A percentile compares a stretch with the other conserved stretches of the same genome.
phyloP scores from a whole-genome alignment of 352 stramenopile species.

The Phytopythium vexans region DNA sequence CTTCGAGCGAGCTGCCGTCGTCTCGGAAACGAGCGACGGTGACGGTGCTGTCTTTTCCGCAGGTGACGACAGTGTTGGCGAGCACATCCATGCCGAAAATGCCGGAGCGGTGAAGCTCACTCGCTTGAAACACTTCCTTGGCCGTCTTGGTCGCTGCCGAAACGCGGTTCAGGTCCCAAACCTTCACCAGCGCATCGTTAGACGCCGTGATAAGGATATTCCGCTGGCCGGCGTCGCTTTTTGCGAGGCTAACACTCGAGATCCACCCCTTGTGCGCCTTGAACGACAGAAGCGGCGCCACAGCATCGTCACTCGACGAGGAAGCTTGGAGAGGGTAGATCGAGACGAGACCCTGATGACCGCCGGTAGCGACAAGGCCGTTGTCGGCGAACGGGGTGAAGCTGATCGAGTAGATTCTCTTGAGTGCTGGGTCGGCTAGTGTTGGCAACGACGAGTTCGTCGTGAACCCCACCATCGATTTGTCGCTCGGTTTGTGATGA shows the following conservation, averaged over 20 bases:
- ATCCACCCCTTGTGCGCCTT: conserved; percentile 52
- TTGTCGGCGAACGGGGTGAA: conserved; percentile 41
- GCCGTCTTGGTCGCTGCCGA: conserved; percentile 12
- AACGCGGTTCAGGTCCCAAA: conserved; percentile 54
- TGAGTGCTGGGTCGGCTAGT: conserved; percentile 29
- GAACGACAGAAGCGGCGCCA: conserved; percentile 44
- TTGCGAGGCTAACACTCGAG: conserved; percentile 38
- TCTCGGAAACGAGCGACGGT: conserved; percentile 27
- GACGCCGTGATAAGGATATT: conserved; percentile 46
- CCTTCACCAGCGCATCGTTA: conserved; percentile 46
- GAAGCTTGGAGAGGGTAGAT: conserved; percentile 22
- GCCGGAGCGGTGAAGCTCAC: conserved; percentile 33
- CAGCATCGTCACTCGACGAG: conserved; percentile 9
- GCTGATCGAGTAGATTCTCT: conserved; percentile 40
- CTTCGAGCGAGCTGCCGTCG: conserved; percentile 7
- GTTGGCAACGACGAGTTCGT: conserved; percentile 5
- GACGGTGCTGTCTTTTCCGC: conserved; percentile 50
- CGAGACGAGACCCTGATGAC: conserved; percentile 45
- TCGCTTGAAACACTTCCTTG: conserved; percentile 24
- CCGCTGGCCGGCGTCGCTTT: conserved; percentile 13
- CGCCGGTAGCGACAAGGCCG: conserved; percentile 31
- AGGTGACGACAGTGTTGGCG: conserved; percentile 30
- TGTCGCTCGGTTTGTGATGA: neutral
- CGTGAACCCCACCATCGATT: conserved; percentile 16
- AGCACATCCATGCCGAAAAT: conserved; percentile 49